These are phyloP conservation scores for Trifolium pratense DNA, from an alignment of 306 rosid species.

Conservation along the genomic window DNA sequence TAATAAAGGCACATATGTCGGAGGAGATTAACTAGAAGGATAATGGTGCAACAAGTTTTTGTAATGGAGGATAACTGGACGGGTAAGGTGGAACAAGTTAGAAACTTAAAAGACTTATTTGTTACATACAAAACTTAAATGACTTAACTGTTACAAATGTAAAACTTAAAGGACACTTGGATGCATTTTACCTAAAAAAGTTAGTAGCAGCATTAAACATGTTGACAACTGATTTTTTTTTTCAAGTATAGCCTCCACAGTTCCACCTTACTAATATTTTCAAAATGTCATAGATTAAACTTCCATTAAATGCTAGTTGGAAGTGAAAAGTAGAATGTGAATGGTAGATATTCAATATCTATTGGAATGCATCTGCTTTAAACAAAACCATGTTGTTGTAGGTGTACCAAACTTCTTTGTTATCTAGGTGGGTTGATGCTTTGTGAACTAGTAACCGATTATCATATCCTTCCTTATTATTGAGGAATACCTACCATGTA, in stretches of 20 bases:
- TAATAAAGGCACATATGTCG: too few species aligned
- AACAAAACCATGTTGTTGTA: slow-evolving; percentile 41
- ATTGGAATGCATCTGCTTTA: not conserved
- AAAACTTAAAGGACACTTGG: too few species aligned
- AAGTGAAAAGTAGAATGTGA: slow-evolving; percentile 37
- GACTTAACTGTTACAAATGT: too few species aligned
- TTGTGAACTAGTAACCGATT: slow-evolving; percentile 30
- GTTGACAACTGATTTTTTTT: too few species aligned
- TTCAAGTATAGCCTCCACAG: too few species aligned
- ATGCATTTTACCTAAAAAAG: too few species aligned
- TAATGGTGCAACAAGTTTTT: too few species aligned
- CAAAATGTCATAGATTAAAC: slow-evolving; percentile 36
- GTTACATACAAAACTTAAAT: too few species aligned
- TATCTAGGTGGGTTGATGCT: slow-evolving; percentile 36
- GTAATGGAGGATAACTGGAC: too few species aligned
- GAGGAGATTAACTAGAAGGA: too few species aligned
- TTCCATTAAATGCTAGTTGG: slow-evolving; percentile 36
- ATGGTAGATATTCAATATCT: slow-evolving; percentile 32
- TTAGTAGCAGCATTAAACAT: not conserved
- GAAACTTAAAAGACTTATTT: too few species aligned
- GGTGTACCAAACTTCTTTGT: slow-evolving; percentile 27
- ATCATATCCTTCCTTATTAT: slow-evolving; percentile 6
- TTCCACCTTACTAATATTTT: slow-evolving; percentile 46
- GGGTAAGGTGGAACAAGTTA: too few species aligned
- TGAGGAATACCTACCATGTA: slow-evolving; percentile 17